Evolutionary conservation across 179 eudicot genomes (phyloP), one percentile per base, ranked within the genome.

Genomic region (Sideroxylon spinosum): DNA sequence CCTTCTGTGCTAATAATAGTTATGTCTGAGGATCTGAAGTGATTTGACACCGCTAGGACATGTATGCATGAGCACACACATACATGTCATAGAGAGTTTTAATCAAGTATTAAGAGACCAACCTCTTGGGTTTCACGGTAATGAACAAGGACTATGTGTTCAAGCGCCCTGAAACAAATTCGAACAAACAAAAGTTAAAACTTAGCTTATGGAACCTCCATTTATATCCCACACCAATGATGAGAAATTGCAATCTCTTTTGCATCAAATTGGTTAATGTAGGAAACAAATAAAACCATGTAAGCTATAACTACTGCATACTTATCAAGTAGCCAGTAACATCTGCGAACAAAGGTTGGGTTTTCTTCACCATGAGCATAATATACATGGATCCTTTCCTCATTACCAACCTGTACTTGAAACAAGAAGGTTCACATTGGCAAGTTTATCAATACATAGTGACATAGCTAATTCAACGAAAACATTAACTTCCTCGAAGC

Each of bases 271-370:
- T 73, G 44, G 48, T 10, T 53, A 25, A 53, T 2, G 6, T 12
- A 23, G 62, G 28, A 71, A 55, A 28, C 9, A 26, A 52, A 37
- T 17, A 66, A 2, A 76, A 48, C n/a, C 62, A 64, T 16, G 9
- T 28, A 77, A 20, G 72, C 17, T 9, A 48, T 63, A 49, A 17
- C 17, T 55, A 50, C 17, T 76, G 74, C 97, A 82, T 91, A 95
- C 98, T 95, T 93, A 85, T 95, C 98, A 78, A 95, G 98, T 79
- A 95, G 86, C 98, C 98, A 95, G 83, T 95, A 95, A 83, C 98
- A 95, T 84, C 98, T 88, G 71, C 98, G 97, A 79, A 95, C 98
- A 85, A 95, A 93, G 75, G 86, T 93, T 76, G 91, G 76, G 65
- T 82, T 84, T 83, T 90, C 97, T 83, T 90, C 88, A 49, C 98